Percentiles rank a stretch among this genome's conserved stretches.
phyloP scores from a whole-genome alignment of 371 early-diverging fungal species.

The Mortierella sp. region DNA sequence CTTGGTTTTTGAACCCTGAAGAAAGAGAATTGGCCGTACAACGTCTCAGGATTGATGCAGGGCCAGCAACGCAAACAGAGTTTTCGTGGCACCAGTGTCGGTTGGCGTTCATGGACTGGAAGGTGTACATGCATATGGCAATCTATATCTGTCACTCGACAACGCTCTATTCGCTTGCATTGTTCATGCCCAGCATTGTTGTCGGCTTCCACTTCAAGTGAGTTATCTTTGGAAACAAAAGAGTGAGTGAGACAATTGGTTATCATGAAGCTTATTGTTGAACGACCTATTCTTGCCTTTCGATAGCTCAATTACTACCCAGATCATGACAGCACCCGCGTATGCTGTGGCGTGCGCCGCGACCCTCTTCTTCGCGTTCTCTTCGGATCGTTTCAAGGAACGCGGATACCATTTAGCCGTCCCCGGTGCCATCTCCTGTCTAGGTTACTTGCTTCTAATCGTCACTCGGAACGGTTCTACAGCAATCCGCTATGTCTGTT shows the following conservation, averaged over 20 bases:
- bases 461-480: conserved; percentile 11
- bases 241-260: neutral
- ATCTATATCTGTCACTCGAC: conserved; percentile 55
- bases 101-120: conserved; percentile 60
- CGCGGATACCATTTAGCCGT: conserved; percentile 46
- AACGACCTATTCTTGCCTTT: conserved; percentile 49
- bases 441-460: conserved; percentile 37
- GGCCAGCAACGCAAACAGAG: conserved; percentile 42
- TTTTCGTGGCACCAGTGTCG: conserved; percentile 56
- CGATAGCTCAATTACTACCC: conserved; percentile 58
- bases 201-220: conserved; percentile 55
- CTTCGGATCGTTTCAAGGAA: conserved; percentile 47
- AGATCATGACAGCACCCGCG: conserved; percentile 58
- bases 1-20: conserved; percentile 60
- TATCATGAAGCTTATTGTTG: neutral
- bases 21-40: conserved; percentile 60
- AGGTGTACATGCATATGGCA: conserved; percentile 55
- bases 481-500: conserved; percentile 56
- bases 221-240: conserved; percentile 1
- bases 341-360: conserved; percentile 50
- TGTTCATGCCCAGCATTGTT: conserved; percentile 68
- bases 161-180: conserved; percentile 58
- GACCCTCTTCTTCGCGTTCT: conserved; percentile 41
- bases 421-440: conserved; percentile 3
- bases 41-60: conserved; percentile 60